A percentile compares a stretch with the other conserved stretches of the same genome.
Evolutionary conservation across 306 rosid species (phyloP).

Genomic region (Vigna nakashimae): DNA sequence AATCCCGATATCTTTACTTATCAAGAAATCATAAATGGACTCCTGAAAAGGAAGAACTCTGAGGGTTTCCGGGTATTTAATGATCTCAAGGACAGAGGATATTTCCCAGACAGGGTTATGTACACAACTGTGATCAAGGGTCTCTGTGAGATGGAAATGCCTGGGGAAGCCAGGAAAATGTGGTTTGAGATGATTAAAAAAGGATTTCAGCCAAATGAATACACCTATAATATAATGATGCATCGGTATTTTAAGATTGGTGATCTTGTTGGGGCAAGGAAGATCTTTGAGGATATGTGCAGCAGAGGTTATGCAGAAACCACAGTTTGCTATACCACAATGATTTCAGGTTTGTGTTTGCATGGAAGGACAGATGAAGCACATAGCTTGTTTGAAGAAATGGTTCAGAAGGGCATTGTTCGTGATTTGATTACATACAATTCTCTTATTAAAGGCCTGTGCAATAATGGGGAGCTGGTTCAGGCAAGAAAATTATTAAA

Average conservation of each 20-base stretch:
- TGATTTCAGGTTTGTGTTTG: slow-evolving; percentile 67
- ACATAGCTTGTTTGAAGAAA: slow-evolving; percentile 57
- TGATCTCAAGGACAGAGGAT: slow-evolving; percentile 83
- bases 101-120: slow-evolving; percentile 72
- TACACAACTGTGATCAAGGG: slow-evolving; percentile 76
- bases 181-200: slow-evolving; percentile 86
- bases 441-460: slow-evolving; percentile 62
- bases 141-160: slow-evolving; percentile 53
- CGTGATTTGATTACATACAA: slow-evolving; percentile 63
- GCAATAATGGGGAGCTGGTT: slow-evolving; percentile 53
- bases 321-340: slow-evolving; percentile 51
- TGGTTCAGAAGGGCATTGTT: slow-evolving; percentile 58
- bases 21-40: slow-evolving; percentile 66
- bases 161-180: slow-evolving; percentile 73
- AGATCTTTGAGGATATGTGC: slow-evolving; percentile 65
- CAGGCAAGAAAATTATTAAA: slow-evolving; percentile 54
- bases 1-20: slow-evolving; percentile 61
- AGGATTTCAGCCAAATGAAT: slow-evolving; percentile 70
- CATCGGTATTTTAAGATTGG: slow-evolving; percentile 59
- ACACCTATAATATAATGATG: slow-evolving; percentile 64
- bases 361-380: slow-evolving; percentile 67
- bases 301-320: slow-evolving; percentile 61
- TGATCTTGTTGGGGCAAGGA: slow-evolving; percentile 55
- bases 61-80: slow-evolving; percentile 67
- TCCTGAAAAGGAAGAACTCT: slow-evolving; percentile 50